phyloP scores from a whole-genome alignment of 768 basidiomycete genomes.

The Amanita pallidorosea region DNA sequence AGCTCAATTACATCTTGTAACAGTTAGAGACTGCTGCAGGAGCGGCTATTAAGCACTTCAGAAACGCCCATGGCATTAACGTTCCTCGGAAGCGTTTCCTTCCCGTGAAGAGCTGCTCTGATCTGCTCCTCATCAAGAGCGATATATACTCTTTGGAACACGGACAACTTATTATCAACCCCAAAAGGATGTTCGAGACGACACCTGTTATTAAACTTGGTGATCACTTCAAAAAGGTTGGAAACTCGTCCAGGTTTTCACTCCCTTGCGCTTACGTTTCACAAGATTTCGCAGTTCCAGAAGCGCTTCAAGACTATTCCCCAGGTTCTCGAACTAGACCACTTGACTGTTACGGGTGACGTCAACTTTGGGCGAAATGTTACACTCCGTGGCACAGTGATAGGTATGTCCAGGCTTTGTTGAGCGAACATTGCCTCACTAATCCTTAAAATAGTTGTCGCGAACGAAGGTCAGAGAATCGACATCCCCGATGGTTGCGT shows the following conservation, averaged over 20 bases:
- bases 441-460: conserved; percentile 38
- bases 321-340: conserved; percentile 82
- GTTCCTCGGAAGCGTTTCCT: conserved; percentile 93
- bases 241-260: conserved; percentile 1
- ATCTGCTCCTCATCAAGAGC: conserved; percentile 81
- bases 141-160: conserved; percentile 88
- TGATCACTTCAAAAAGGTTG: conserved; percentile 92
- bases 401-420: conserved; percentile 29
- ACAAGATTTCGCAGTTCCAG: conserved; percentile 77
- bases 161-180: conserved; percentile 81
- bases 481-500: conserved; percentile 78
- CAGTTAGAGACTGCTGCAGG: conserved; percentile 87
- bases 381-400: conserved; percentile 82
- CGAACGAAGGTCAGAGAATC: conserved; percentile 75
- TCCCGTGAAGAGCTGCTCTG: conserved; percentile 83
- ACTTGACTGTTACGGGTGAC: conserved; percentile 88
- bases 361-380: conserved; percentile 85
- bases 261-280: not conserved
- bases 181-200: conserved; percentile 70
- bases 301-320: conserved; percentile 95
- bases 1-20: not conserved
- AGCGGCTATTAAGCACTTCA: conserved; percentile 91
- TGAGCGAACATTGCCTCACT: not conserved
- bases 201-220: conserved; percentile 97
- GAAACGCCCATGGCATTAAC: conserved; percentile 86